Percentiles rank a stretch among this genome's conserved stretches.
phyloP scores from a whole-genome alignment of 1,284 basidiomycete genomes.

The Exsudoporus floridanus region DNA sequence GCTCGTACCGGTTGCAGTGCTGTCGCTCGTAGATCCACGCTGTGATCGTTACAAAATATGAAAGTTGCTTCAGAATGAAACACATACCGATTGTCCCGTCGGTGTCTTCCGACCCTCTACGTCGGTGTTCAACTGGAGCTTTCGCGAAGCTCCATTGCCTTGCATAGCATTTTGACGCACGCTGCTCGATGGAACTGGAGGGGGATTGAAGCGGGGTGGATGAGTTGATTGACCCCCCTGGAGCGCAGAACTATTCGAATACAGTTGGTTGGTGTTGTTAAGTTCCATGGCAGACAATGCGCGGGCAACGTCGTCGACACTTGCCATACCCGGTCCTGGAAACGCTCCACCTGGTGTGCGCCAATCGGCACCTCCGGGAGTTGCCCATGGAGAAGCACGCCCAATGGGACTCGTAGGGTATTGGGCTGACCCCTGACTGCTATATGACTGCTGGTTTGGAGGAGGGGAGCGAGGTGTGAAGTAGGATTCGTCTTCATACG shows the following conservation, averaged over 20 bases:
- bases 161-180: constrained; percentile 36
- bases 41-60: constrained; percentile 18
- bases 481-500: constrained; percentile 61
- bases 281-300: constrained; percentile 70
- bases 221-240: constrained; percentile 53
- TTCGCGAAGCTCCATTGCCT: constrained; percentile 38
- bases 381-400: constrained; percentile 65
- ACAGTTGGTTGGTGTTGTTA: constrained; percentile 35
- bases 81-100: constrained; percentile 45
- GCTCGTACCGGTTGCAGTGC: constrained; percentile 41
- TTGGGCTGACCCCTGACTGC: constrained; percentile 36
- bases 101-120: constrained; percentile 62
- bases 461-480: constrained; percentile 34
- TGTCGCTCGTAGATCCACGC: constrained; percentile 35
- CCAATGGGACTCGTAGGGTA: constrained; percentile 63
- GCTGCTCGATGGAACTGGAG: constrained; percentile 45
- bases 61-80: constrained; percentile 35
- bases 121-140: constrained; percentile 59
- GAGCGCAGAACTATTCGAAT: constrained; percentile 32
- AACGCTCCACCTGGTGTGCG: constrained; percentile 44
- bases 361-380: constrained; percentile 58
- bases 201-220: constrained; percentile 66
- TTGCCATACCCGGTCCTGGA: constrained; percentile 27
- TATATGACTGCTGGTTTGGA: constrained; percentile 32
- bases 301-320: constrained; percentile 72